Conservation (phyloP, 371 early-diverging fungal species). For the Choanephora cucurbitarum region DNA sequence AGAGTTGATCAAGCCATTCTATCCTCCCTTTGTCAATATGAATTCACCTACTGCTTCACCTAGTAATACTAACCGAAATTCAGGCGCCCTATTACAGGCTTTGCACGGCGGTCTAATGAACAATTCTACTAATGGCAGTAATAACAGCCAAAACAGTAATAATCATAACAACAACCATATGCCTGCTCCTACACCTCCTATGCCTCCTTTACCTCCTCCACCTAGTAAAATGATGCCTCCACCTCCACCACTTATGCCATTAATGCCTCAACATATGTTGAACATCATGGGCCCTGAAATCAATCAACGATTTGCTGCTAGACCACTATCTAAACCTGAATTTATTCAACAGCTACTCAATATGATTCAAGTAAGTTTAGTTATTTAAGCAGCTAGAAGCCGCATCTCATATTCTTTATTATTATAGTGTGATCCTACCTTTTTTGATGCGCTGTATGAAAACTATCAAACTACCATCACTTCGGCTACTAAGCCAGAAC, state of each 20-base stretch:
- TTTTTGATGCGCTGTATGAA: constrained; percentile 39
- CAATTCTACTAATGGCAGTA: no score
- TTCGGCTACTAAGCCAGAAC: neutral
- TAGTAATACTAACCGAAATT: constrained; percentile 25
- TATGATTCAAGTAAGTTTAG: constrained; percentile 42
- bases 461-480: constrained; percentile 23
- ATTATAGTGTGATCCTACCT: constrained; percentile 39
- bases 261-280: constrained; percentile 31
- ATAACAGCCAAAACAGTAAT: no score
- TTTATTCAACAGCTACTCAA: constrained; percentile 52
- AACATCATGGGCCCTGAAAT: constrained; percentile 34
- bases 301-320: constrained; percentile 21
- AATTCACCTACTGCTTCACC: constrained; percentile 40
- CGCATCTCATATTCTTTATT: neutral
- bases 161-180: no score
- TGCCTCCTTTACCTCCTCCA: constrained; percentile 19
- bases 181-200: constrained; percentile 12
- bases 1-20: constrained; percentile 29
- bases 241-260: constrained; percentile 17
- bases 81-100: constrained; percentile 48
- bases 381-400: neutral
- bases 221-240: no score
- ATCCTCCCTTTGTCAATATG: constrained; percentile 35
- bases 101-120: constrained; percentile 35
- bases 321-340: constrained; percentile 47